These are phyloP conservation scores for Gnaphalium uliginosum DNA, from an alignment of 129 eudicot species.

Conservation along the genomic window DNA sequence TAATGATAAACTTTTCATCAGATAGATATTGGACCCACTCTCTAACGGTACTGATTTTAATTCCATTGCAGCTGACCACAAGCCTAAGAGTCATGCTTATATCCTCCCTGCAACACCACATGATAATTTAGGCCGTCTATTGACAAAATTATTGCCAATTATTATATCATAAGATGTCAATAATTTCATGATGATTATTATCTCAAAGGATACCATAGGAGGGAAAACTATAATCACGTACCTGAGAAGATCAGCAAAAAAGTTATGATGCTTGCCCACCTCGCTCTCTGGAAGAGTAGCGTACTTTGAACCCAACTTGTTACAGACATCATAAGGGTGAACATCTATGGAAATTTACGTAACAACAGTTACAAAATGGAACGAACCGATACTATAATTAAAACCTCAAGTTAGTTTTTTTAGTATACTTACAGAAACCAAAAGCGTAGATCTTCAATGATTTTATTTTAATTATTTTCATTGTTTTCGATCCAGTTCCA, in stretches of 20 bases:
- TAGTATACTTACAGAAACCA: slow-evolving; percentile 80
- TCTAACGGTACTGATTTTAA: slow-evolving; percentile 76
- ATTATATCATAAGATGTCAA: neutral
- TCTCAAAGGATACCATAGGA: neutral
- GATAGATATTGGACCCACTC: slow-evolving; percentile 61
- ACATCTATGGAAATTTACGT: slow-evolving; percentile 51
- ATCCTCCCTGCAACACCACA: slow-evolving; percentile 78
- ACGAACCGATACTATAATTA: slow-evolving; percentile 10
- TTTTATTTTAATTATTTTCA: slow-evolving; percentile 79
- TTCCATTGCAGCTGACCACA: slow-evolving; percentile 89
- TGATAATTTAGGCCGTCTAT: slow-evolving; percentile 16
- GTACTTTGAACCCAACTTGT: slow-evolving; percentile 86
- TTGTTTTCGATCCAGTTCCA: slow-evolving; percentile 92
- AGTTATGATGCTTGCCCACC: slow-evolving; percentile 50
- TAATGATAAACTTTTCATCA: neutral
- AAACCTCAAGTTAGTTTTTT: slow-evolving; percentile 7
- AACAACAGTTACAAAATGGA: slow-evolving; percentile 28
- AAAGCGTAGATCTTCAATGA: slow-evolving; percentile 88
- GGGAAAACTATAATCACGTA: slow-evolving; percentile 24
- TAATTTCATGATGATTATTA: neutral
- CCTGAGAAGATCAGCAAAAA: slow-evolving; percentile 87
- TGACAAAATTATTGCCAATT: slow-evolving; percentile 4
- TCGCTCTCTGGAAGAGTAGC: slow-evolving; percentile 59
- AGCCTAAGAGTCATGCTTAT: slow-evolving; percentile 93
- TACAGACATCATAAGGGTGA: slow-evolving; percentile 86